Base-by-base conservation (phyloP, 306 rosid genomes). In the Dryas octopetala region DNA sequence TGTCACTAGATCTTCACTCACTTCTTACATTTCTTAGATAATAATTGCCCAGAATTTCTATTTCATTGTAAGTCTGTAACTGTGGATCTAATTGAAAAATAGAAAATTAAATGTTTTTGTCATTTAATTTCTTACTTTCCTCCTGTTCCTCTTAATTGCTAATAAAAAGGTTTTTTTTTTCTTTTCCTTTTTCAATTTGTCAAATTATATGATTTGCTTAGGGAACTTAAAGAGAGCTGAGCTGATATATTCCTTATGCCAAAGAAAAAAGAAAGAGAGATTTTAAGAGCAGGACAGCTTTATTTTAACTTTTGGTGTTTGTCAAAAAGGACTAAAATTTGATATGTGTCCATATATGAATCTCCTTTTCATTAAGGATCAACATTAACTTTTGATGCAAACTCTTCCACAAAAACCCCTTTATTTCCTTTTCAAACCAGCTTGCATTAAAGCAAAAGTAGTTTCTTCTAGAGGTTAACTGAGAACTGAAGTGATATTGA, bases 61-160 rank as follows among this genome's bases (percentile, higher is more conserved):
- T 85, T 82, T 79, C 78, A 69, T 60, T 78, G 86, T 85, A 76
- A 75, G 55, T 59, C 81, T 86, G 89, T 79, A 86, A 84, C 88
- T 84, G 76, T 86, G 87, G 79, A 85, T 89, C 89, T 81, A 77
- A 86, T 91, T 85, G 81, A 67, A 77, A 44, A 66, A 52, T 70
- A 13, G 55, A 74, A 48, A 65, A 43, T 13, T 38, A 44, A 78
- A 76, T 81, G 79, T 53, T 82, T 75, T 23, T 53, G 78, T 40
- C 64, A 74, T 68, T 75, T 48, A 49, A 38, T 72, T 47, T 78
- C 57, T 65, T 78, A 32, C 74, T 65, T 17, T 59, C 17, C 13
- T 66, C 11, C 49, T 46, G 51, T 63, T 63, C 52, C 69, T 67
- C 15, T 16, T 48, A 66, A 57, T 72, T 72, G 61, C 40, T 59